These are phyloP conservation scores for Nicotiana otophora DNA, from an alignment of 257 asterid genomes.

Conservation along the genomic window DNA sequence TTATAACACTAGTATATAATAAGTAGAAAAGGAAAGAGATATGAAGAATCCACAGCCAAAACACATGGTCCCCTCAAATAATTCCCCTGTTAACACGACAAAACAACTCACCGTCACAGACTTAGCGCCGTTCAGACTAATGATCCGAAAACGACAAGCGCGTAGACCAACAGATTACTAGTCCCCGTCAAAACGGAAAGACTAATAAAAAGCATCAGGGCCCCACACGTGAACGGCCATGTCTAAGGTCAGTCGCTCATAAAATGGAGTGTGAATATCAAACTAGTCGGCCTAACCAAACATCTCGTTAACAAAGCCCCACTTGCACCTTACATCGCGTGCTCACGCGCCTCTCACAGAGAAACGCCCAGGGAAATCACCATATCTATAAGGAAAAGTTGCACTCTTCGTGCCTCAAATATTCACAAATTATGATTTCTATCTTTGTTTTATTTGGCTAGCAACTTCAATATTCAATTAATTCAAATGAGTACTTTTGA, in stretches of 20 bases:
- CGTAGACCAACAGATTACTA: background rate
- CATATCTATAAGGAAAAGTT: background rate
- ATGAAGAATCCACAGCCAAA: background rate
- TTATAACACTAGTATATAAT: too few species aligned
- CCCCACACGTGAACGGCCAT: constrained; percentile 1
- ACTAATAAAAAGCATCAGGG: background rate
- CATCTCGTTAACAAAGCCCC: background rate
- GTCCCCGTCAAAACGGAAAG: background rate
- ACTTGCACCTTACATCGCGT: background rate
- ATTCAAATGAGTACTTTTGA: too few species aligned
- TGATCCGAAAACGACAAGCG: background rate
- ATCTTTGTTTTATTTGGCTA: too few species aligned
- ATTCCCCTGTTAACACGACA: background rate
- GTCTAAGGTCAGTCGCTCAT: constrained; percentile 3
- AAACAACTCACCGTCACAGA: background rate
- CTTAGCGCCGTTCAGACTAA: background rate
- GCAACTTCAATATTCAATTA: too few species aligned
- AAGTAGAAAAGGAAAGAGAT: background rate
- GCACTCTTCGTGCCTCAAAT: too few species aligned
- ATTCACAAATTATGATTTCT: too few species aligned
- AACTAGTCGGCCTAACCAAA: constrained; percentile 1
- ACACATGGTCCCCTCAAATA: constrained; percentile 6
- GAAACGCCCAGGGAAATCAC: background rate
- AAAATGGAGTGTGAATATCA: background rate
- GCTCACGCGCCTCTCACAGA: background rate